Base-by-base conservation (phyloP, 176 grass and related monocot genomes). In the Oryza coarctata region DNA sequence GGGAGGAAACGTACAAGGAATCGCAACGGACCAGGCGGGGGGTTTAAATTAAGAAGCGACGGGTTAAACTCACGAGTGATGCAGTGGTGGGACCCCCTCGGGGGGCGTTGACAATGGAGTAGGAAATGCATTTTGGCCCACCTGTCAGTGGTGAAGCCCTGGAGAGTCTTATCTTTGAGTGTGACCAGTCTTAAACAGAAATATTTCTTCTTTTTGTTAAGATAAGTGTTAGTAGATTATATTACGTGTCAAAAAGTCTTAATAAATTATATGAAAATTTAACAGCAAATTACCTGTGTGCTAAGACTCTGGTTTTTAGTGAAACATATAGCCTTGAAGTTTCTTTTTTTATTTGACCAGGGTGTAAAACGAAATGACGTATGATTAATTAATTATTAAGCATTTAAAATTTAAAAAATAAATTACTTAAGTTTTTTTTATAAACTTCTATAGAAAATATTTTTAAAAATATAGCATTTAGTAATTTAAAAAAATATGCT, bases 41-140 rank as follows among this genome's bases (percentile, higher is more conserved):
- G 31, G 36, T 79, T 84, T 85, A 72, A 89, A 85, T 88, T 68
- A 22, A 22, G 58, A 78, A 3, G 18, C 28, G 69, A 66, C 47
- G 74, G 43, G 33, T 73, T 80, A 73, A 73, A 26, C 43, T 28
- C 62, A 50, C 50, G 9, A 62, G 31, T 4, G 35, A 2, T 38
- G 60, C 60, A 25, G 43, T 14, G 50, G 50, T 55, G 50, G 50
- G 50, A 22, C 50, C 50, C 50, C 0, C 45, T 4, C 17, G 50
- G 50, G 18, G 49, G 49, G 74, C 18, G 60, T 25, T 41, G 73
- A 39, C 10, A 10, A 31, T 10, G 67, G 52, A 39, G 9, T 50
- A 31, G 71, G 47, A 20, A 57, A 52, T 12, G 29, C 15, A n/a
- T 33, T 55, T 55, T 43, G 50, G 20, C 0, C 18, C 20, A 55